These are phyloP conservation scores for Symbiodinium pilosum DNA, from an alignment of 73 alveolate genomes.

Conservation along the genomic window DNA sequence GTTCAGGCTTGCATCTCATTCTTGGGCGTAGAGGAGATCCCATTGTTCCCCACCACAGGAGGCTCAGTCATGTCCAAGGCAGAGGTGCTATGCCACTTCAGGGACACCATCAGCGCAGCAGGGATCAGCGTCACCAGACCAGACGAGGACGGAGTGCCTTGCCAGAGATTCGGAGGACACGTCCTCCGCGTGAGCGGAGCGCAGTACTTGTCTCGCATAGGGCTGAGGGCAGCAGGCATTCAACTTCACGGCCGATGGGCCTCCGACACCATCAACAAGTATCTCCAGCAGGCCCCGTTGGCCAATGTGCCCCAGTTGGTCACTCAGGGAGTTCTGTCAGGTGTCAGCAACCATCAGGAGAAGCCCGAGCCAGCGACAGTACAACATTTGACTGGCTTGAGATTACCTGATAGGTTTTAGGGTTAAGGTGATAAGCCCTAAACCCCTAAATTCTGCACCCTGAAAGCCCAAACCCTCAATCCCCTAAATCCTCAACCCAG, in stretches of 20 bases:
- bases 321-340: too few relatives aligned
- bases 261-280: background rate
- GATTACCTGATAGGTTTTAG: too few relatives aligned
- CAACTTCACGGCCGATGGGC: too few relatives aligned
- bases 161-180: background rate
- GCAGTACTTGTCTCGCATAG: background rate
- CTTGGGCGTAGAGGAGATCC: background rate
- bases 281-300: background rate
- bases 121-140: background rate
- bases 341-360: too few relatives aligned
- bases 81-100: background rate
- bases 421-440: background rate
- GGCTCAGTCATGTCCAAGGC: background rate
- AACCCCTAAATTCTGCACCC: background rate
- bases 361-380: too few relatives aligned
- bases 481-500: too few relatives aligned
- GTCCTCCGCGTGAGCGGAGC: background rate
- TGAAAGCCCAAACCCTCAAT: background rate
- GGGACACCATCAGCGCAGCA: background rate
- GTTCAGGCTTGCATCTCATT: too few relatives aligned
- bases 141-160: background rate
- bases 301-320: too few relatives aligned
- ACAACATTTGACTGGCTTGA: too few relatives aligned
- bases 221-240: too few relatives aligned
- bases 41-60: background rate